Evolutionary conservation across 2,329 filamentous ascomycete species (phyloP).

Genomic region (Cladobotryum protrusum): DNA sequence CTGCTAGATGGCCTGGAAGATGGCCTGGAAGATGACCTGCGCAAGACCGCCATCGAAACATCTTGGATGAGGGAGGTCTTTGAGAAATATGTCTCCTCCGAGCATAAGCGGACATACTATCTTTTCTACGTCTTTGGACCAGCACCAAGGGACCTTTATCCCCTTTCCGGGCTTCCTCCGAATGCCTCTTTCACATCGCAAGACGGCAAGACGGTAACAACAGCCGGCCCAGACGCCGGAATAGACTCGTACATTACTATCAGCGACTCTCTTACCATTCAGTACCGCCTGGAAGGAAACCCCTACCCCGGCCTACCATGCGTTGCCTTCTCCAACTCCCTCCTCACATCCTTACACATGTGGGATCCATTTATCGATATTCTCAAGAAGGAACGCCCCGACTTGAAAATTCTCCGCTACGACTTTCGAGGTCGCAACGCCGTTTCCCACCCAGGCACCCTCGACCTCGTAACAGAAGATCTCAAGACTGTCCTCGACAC

Average conservation of each 20-base stretch:
- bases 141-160: slow-evolving; percentile 60
- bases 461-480: slow-evolving; percentile 64
- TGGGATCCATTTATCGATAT: slow-evolving; percentile 68
- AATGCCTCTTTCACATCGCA: slow-evolving; percentile 46
- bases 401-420: slow-evolving; percentile 71
- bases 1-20: slow-evolving; percentile 57
- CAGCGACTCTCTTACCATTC: slow-evolving; percentile 60
- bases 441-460: slow-evolving; percentile 44
- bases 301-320: slow-evolving; percentile 60
- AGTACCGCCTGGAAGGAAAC: slow-evolving; percentile 71
- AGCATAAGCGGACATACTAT: slow-evolving; percentile 56
- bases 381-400: slow-evolving; percentile 53
- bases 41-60: slow-evolving; percentile 57
- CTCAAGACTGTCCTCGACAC: slow-evolving; percentile 59
- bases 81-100: slow-evolving; percentile 50
- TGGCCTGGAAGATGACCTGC: slow-evolving; percentile 59
- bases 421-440: slow-evolving; percentile 63
- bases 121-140: slow-evolving; percentile 78
- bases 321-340: slow-evolving; percentile 72
- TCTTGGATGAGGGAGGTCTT: slow-evolving; percentile 55
- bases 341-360: slow-evolving; percentile 71
- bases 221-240: slow-evolving; percentile 43
- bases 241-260: slow-evolving; percentile 65
- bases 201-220: slow-evolving; percentile 51
- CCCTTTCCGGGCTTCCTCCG: slow-evolving; percentile 45